Base-by-base conservation (phyloP, 2,329 filamentous ascomycete genomes). In the Metarhizium brunneum region DNA sequence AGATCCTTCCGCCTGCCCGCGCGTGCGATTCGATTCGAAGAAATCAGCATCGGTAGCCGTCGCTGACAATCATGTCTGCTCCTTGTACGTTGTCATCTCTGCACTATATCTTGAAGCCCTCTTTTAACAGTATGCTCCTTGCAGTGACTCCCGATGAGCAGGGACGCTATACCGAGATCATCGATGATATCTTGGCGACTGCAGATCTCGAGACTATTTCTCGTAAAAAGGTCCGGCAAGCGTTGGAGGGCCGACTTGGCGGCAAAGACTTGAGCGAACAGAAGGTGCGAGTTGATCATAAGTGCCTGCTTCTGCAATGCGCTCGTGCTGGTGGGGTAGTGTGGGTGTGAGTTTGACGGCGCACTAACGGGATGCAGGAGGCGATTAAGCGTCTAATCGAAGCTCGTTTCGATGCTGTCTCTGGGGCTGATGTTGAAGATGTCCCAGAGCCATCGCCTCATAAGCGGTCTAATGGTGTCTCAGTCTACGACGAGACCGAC, bases 381-480 rank as follows among this genome's bases (percentile, higher is more conserved):
- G 82, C 83, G 14, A 86, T 90, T 69, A 89, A 89, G 67, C 75
- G 75, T 53, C 76, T 91, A 51, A 90, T 91, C 55, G 85, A 87
- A 71, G 78, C 82, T 61, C 84, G 87, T 18, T 91, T 91, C 68
- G 87, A 91, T 64, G 80, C 85, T 56, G 81, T 86, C 62, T 82
- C 81, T 52, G 77, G 79, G 32, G 62, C 66, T 54, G 63, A 70
- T 64, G 79, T 84, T 59, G 76, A 79, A 61, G 52, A 71, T 61
- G 68, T 64, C 8, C 61, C 66, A 50, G 63, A 69, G n/a, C 63
- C 68, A 18, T 62, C 66, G 3, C 60, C 66, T 8, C 62, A 59
- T 54, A 74, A 76, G 55, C 68, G 70, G 53, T 65, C 68, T 50
- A 73, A 67, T 59, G 73, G 66, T 47, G 59, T 57, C 38, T 68